Base-by-base conservation (phyloP, 148 eudicot species). In the Rheum nobile region DNA sequence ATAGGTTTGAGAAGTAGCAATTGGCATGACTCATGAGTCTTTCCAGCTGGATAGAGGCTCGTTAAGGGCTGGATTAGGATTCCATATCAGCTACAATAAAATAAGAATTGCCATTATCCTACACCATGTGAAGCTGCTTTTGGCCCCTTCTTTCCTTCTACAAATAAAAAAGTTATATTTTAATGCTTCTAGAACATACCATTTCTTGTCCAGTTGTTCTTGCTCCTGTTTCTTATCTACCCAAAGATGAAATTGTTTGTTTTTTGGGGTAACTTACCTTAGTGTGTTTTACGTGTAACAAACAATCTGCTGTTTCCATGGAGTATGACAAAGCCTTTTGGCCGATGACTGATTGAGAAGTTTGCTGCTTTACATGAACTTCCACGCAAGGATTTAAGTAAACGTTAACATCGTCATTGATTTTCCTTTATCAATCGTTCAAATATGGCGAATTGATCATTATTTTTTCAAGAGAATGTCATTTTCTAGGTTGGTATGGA, bases 111-210 rank as follows among this genome's bases (percentile, higher is more conserved):
- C 17, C 67, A 28, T 59, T 59, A 28, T 59, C 17, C 16, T 59
- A 59, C 32, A 59, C 32, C 67, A 59, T 59, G 67, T 59, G 67
- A 59, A 57, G 65, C 34, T 57, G 34, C 67, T 29, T 59, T 59
- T 59, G 67, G 34, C 19, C 17, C 35, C 17, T 59, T 48, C 55
- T 48, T 59, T 28, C 26, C 26, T 19, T 50, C 10, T n/a, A 50
- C 26, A 19, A 2, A 50, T 50, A 3, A 22, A 50, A 26, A 59
- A 9, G 35, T 50, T 50, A 8, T 57, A 24, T 12, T 28, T 28
- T 12, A 54, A 16, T 24, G 29, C 31, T 24, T 54, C 4, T 47
- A 47, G 26, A 52, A 1, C 8, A 52, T 52, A 52, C 16, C 22
- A 4, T 52, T 52, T 13, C 57, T 52, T 21, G 57, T n/a, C 57